phyloP scores from a whole-genome alignment of 176 grass and related monocot genomes.

The Coix lacrymajobi region DNA sequence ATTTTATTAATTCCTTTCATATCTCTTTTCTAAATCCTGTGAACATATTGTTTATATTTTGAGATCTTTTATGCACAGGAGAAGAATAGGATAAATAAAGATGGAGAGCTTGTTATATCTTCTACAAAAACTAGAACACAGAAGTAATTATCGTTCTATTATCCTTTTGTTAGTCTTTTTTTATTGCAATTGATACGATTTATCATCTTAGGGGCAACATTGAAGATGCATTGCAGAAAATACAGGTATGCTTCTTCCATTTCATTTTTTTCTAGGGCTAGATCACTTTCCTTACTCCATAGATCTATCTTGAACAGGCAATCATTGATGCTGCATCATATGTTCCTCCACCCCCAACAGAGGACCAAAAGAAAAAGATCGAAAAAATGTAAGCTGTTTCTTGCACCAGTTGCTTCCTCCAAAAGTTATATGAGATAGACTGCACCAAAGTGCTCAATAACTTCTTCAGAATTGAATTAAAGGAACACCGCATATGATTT shows the following conservation, averaged over 20 bases:
- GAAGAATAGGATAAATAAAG: constrained; percentile 94
- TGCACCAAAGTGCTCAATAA: not conserved
- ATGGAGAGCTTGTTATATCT: constrained; percentile 88
- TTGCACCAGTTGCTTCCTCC: constrained; percentile 9
- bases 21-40: not conserved
- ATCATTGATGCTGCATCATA: constrained; percentile 95
- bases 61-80: constrained; percentile 43
- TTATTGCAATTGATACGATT: constrained; percentile 17
- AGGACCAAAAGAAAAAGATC: constrained; percentile 93
- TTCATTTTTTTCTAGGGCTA: constrained; percentile 3
- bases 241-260: constrained; percentile 55
- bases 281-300: not conserved
- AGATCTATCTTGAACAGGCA: constrained; percentile 42
- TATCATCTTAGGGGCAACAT: constrained; percentile 74
- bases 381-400: constrained; percentile 75
- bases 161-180: constrained; percentile 1
- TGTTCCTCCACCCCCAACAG: constrained; percentile 85
- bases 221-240: constrained; percentile 88
- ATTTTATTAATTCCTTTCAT: not conserved
- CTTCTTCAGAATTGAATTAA: not conserved
- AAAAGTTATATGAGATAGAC: not conserved
- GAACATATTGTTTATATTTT: constrained; percentile 15
- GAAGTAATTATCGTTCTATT: constrained; percentile 52
- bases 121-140: constrained; percentile 98
- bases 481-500: not conserved